Evolutionary conservation across 2,329 filamentous ascomycete species (phyloP).

Genomic region (Macrophomina phaseolina): DNA sequence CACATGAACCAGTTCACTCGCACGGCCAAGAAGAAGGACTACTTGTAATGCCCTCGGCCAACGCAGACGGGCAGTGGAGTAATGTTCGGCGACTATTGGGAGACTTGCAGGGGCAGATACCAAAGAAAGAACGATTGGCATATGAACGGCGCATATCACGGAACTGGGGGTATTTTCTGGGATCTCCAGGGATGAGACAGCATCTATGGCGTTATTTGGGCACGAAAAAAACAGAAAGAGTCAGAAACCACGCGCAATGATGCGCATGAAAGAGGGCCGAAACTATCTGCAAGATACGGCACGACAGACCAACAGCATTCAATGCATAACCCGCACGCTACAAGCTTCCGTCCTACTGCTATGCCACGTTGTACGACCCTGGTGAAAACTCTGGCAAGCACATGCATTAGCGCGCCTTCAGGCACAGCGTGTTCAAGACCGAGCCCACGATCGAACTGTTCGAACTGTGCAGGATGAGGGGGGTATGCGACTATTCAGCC

Average conservation of each 20-base stretch:
- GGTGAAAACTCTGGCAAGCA: constrained; percentile 1
- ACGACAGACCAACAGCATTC: constrained; percentile 11
- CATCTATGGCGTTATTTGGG: constrained; percentile 23
- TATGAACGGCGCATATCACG: constrained; percentile 22
- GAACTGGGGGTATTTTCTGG: constrained; percentile 7
- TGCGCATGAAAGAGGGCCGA: constrained; percentile 15
- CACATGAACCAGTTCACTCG: constrained; percentile 93
- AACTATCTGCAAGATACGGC: constrained; percentile 17
- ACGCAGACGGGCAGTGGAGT: constrained; percentile 19
- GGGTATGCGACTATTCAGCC: not conserved
- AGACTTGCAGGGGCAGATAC: constrained; percentile 15
- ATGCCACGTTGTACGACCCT: constrained; percentile 24
- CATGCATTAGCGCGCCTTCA: constrained; percentile 18
- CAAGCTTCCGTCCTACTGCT: constrained; percentile 22
- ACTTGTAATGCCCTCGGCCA: constrained; percentile 64
- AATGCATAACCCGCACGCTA: constrained; percentile 17
- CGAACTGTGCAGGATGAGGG: not conserved
- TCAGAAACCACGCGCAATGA: constrained; percentile 14
- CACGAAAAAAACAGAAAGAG: constrained; percentile 9
- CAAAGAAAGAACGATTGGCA: constrained; percentile 16
- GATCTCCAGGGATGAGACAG: constrained; percentile 16
- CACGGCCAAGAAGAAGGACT: constrained; percentile 94
- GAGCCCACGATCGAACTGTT: not conserved
- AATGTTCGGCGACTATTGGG: not conserved
- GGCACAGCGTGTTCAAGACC: constrained; percentile 3